Evolutionary conservation across 352 stramenopile species (phyloP), one percentile per base, ranked within the genome.

Genomic region (Phytophthora pluvialis): DNA sequence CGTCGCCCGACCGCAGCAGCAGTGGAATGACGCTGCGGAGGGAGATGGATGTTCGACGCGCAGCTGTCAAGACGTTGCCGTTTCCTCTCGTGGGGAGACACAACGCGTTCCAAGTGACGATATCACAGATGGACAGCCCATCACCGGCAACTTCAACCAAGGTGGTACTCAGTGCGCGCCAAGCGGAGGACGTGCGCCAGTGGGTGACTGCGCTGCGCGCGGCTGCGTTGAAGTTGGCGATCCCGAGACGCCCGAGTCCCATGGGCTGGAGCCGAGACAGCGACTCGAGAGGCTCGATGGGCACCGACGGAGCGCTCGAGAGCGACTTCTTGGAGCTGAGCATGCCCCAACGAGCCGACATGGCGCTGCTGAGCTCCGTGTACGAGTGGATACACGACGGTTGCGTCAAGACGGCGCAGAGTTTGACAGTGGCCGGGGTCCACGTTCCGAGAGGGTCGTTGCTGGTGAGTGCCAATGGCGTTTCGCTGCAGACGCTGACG

Each of bases 401-500:
- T 33, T 77, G 73, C 47, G 70, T 89, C 42, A 83, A 86, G 26
- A 87, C 75, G 7, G 52, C 67, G 28, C 73, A 75, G 31, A 83
- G 76, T 42, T 50, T 86, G 45, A 64, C 46, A 9, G 66, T 81
- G 4, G 71, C 58, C 4, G 60, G 58, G 0, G 56, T 78, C 0
- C 42, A 73, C 5, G 55, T 92, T 1, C 73, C 73, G 0, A 59
- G 81, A 40, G 83, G 83, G 2, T 87, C 81, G 1, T 71, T 92
- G 47, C 57, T 92, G 6, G 75, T 92, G 3, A 83, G 81, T 40
- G 67, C 75, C 28, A 89, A 89, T 61, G 81, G 80, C 0, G 75
- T 89, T 39, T 83, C 70, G 6, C 61, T 92, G 28, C 80, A 92
- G 54, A 90, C 81, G 8, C 57, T 92, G 29, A 75, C 56, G 10